Evolutionary conservation across 176 grass and related monocot species (phyloP).

Genomic region (Paspalum notatum): DNA sequence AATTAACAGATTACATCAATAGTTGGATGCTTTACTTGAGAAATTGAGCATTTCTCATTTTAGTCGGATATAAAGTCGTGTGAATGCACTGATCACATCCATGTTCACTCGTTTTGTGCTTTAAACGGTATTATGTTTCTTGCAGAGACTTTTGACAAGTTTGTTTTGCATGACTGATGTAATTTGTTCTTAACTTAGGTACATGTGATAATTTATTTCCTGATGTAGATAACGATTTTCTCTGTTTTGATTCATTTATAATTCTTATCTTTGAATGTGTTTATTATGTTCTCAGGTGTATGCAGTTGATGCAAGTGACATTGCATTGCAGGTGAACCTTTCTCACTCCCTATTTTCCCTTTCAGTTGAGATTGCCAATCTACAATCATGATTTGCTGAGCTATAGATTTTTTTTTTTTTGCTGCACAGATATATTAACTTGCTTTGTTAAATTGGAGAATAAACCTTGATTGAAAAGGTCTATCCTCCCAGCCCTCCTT

Average conservation of each 20-base stretch:
- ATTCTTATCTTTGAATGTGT: conserved; percentile 27
- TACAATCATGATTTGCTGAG: conserved; percentile 27
- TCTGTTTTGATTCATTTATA: conserved; percentile 28
- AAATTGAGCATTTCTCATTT: conserved; percentile 8
- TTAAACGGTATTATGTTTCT: conserved; percentile 24
- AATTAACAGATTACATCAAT: neutral
- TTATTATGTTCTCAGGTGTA: conserved; percentile 77
- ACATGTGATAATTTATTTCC: neutral
- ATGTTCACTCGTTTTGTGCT: conserved; percentile 8
- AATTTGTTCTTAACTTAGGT: conserved; percentile 29
- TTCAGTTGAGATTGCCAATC: conserved; percentile 28
- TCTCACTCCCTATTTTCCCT: neutral
- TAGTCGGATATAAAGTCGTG: neutral
- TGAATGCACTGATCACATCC: neutral
- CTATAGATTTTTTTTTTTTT: conserved; percentile 5
- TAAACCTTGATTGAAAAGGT: conserved; percentile 31
- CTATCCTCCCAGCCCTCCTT: conserved; percentile 9
- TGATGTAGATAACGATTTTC: conserved; percentile 13
- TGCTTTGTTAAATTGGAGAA: conserved; percentile 5
- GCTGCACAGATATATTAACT: conserved; percentile 20
- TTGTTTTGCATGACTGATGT: conserved; percentile 17
- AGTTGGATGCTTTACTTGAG: neutral
- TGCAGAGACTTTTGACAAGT: neutral
- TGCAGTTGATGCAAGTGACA: conserved; percentile 96
- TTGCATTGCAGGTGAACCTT: conserved; percentile 75